Evolutionary conservation across 371 early-diverging fungal species (phyloP).

Genomic region (Blakeslea trispora): DNA sequence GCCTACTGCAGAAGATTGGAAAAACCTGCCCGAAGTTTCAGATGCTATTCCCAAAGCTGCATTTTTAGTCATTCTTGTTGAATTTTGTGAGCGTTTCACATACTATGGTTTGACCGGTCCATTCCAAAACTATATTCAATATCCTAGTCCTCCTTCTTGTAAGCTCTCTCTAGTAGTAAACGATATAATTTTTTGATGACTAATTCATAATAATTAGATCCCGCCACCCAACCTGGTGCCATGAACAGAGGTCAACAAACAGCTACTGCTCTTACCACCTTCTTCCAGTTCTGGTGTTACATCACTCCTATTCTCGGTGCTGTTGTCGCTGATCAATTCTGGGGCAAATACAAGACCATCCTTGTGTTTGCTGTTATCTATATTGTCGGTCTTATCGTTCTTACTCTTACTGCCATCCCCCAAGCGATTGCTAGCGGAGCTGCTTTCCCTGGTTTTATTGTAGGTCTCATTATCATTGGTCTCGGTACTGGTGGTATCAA

Average conservation of each 20-base stretch:
- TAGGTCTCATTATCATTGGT: conserved; percentile 73
- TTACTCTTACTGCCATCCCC: conserved; percentile 65
- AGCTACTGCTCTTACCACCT: conserved; percentile 72
- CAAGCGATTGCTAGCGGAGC: conserved; percentile 53
- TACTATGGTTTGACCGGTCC: conserved; percentile 69
- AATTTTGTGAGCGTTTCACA: conserved; percentile 78
- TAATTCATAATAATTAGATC: no score
- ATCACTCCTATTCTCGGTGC: conserved; percentile 82
- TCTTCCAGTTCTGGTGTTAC: conserved; percentile 84
- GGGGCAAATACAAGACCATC: conserved; percentile 88
- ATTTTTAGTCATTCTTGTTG: conserved; percentile 64
- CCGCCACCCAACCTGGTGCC: conserved; percentile 50
- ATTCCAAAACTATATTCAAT: conserved; percentile 67
- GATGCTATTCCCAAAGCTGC: conserved; percentile 56
- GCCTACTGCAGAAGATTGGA: conserved; percentile 56
- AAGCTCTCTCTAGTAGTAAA: no score
- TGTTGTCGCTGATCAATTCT: conserved; percentile 77
- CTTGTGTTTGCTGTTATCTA: conserved; percentile 70
- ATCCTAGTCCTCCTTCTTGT: conserved; percentile 46
- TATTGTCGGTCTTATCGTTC: conserved; percentile 65
- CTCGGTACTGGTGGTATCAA: conserved; percentile 60
- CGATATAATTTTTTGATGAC: no score
- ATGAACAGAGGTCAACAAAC: conserved; percentile 48
- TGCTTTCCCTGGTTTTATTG: conserved; percentile 67
- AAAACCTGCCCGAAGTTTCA: conserved; percentile 41